A percentile compares a stretch with the other conserved stretches of the same genome.
phyloP scores from a whole-genome alignment of 106 monocot species.

The Allium fistulosum region DNA sequence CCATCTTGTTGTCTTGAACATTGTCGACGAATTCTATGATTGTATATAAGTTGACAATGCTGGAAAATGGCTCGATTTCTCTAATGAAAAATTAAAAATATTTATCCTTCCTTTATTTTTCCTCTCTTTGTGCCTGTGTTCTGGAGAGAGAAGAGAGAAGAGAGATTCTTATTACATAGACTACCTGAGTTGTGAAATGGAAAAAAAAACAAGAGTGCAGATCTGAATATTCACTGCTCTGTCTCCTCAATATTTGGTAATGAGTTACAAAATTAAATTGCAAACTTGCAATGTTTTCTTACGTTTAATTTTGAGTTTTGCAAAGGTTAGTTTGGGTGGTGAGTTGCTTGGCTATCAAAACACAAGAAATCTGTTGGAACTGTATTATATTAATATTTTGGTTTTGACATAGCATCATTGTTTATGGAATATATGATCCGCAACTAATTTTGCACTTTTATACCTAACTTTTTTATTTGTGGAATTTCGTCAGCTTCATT shows the following conservation, averaged over 20 bases:
- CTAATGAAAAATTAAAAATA: too few relatives aligned
- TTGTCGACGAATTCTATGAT: conserved; percentile 15
- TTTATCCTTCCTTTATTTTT: background rate
- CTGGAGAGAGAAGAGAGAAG: background rate
- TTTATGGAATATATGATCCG: too few relatives aligned
- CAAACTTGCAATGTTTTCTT: background rate
- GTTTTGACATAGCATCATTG: too few relatives aligned
- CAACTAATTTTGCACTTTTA: too few relatives aligned
- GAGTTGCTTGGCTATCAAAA: conserved; percentile 5
- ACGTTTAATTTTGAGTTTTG: background rate
- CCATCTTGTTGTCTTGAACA: conserved; percentile 83
- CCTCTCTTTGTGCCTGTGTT: background rate
- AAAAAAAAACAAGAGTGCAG: conserved; percentile 9
- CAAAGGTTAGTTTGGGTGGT: conserved; percentile 1
- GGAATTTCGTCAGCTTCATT: too few relatives aligned
- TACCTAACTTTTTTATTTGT: too few relatives aligned
- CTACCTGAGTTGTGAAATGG: background rate
- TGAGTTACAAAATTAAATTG: background rate
- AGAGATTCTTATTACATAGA: conserved; percentile 3
- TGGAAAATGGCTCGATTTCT: background rate
- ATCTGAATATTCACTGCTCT: conserved; percentile 5
- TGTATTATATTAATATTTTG: too few relatives aligned
- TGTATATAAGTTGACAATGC: background rate
- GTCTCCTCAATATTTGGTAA: conserved; percentile 2
- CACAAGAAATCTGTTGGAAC: background rate